Evolutionary conservation across 805 yeast genomes (phyloP), one percentile per base, ranked within the genome.

Genomic region (baker's yeast (Saccharomyces cerevisiae)): DNA sequence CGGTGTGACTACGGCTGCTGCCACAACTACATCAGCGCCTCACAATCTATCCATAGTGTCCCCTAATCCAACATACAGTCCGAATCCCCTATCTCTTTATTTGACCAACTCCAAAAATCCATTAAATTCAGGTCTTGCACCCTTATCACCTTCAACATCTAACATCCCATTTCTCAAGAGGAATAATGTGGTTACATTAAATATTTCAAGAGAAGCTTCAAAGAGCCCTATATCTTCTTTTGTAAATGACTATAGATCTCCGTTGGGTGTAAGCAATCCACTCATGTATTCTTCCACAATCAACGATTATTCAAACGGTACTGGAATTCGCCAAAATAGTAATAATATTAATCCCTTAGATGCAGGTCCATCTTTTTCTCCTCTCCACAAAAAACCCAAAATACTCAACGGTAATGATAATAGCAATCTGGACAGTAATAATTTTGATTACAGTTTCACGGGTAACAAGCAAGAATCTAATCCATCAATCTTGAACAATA

Each of bases 201-300:
- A 62, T 47, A 61, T 62, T 27, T 62, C 66, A 6, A 56, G 66
- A 46, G 66, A 62, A 43, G 61, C 65, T 17, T 62, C 65, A 5
- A 56, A 64, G 53, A 60, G 63, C 32, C 65, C 65, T 13, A 60
- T 62, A 21, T 60, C 64, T 10, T 55, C 61, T 24, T 60, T 53
- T 43, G 52, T 53, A 2, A 60, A 60, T 50, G 58, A 60, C 51
- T 61, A 61, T 52, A 60, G 63, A 51, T 59, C 66, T 6, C 64
- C 67, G 3, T 49, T 65, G 36, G 56, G 61, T 50, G 55, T 57
- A 6, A 58, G 55, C 13, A 57, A 62, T 47, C 59, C 64, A 13
- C 52, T 62, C 47, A 57, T 57, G 11, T 65, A 61, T 41, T 54
- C 61, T 30, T 36, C 43, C 43, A 36, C 43, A 36, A 17, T 36